Evolutionary conservation across 23 red algal species (phyloP).

Genomic region (Pyropia haitanensis): DNA sequence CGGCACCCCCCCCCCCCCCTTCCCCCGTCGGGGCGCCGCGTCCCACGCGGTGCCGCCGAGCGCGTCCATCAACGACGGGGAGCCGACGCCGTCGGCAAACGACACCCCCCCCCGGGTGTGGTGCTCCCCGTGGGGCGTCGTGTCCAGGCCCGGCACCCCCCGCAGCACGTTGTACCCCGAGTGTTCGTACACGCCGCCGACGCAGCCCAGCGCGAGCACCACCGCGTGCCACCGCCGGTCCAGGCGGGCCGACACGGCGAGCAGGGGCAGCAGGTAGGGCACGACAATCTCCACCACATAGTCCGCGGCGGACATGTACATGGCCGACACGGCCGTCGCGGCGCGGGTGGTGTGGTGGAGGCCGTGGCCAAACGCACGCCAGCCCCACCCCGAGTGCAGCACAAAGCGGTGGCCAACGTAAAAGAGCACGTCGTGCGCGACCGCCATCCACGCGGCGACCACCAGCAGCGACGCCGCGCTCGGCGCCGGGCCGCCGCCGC

Average conservation of each 20-base stretch:
- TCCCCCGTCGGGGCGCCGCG: too few species aligned
- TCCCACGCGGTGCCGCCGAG: constrained; percentile 34
- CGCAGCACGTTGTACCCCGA: constrained; percentile 89
- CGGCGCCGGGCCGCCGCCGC: constrained; percentile 1
- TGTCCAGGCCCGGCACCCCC: constrained; percentile 46
- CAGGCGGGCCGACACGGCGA: constrained; percentile 12
- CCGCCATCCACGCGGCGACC: constrained; percentile 29
- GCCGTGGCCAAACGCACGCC: constrained; percentile 41
- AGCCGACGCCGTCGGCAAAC: constrained; percentile 83
- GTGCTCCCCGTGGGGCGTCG: constrained; percentile 64
- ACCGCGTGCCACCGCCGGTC: constrained; percentile 15
- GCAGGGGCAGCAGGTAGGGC: constrained; percentile 68
- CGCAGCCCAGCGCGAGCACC: constrained; percentile 35
- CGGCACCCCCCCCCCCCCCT: too few species aligned
- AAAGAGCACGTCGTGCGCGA: constrained; percentile 81
- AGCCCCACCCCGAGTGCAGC: constrained; percentile 74
- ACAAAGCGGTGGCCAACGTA: constrained; percentile 87
- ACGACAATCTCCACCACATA: constrained; percentile 78
- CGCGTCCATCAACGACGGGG: constrained; percentile 54
- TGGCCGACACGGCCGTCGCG: constrained; percentile 56
- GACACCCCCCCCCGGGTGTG: constrained; percentile 57
- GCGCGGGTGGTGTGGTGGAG: constrained; percentile 84
- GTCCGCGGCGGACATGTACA: constrained; percentile 79
- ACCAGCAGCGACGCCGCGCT: neutral
- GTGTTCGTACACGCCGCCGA: constrained; percentile 93